phyloP scores from a whole-genome alignment of 2,329 filamentous ascomycete genomes.

The Ceratocystiopsis minuta region DNA sequence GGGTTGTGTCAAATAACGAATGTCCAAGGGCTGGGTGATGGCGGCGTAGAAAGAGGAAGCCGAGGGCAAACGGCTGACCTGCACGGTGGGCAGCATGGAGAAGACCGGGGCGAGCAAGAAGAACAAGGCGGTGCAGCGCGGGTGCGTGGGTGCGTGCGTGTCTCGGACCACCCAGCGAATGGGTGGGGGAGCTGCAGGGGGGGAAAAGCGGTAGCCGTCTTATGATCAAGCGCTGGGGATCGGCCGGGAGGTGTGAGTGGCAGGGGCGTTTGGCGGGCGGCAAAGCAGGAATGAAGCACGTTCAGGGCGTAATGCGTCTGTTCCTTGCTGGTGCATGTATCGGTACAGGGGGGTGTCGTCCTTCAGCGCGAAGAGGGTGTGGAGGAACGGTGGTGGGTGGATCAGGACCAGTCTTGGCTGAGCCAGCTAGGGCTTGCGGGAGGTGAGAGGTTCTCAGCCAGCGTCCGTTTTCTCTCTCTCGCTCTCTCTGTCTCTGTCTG shows the following conservation, averaged over 20 bases:
- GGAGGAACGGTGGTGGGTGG: too few species aligned
- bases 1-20: constrained; percentile 39
- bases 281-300: not conserved
- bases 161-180: not conserved
- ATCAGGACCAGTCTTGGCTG: too few species aligned
- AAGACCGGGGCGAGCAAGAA: not conserved
- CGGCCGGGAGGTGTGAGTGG: not conserved
- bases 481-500: too few species aligned
- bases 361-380: too few species aligned
- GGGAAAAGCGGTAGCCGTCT: not conserved
- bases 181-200: not conserved
- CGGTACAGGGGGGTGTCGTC: too few species aligned
- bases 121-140: too few species aligned
- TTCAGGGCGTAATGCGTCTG: too few species aligned
- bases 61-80: constrained; percentile 60
- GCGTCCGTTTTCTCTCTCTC: too few species aligned
- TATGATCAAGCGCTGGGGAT: constrained; percentile 5
- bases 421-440: too few species aligned
- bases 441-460: too few species aligned
- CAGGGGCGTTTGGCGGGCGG: not conserved
- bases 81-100: constrained; percentile 29
- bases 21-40: constrained; percentile 58
- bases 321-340: too few species aligned
- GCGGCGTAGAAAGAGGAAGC: constrained; percentile 73
- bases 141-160: too few species aligned